Evolutionary conservation across 768 basidiomycete genomes (phyloP).

Genomic region (Trametes meyenii): DNA sequence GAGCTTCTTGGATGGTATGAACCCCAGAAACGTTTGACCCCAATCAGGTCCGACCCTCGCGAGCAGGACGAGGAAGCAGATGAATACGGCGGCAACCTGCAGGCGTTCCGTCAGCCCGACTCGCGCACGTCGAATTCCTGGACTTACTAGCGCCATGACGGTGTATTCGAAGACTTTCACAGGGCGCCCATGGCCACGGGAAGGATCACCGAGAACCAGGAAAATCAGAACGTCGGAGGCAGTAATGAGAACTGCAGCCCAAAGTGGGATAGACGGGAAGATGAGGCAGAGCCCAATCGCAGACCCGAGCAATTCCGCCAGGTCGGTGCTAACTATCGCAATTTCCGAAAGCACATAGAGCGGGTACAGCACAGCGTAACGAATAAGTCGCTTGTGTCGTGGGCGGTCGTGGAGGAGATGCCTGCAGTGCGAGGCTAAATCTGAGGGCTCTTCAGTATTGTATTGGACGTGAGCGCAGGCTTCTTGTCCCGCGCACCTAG

Average conservation of each 20-base stretch:
- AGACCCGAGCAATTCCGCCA: slow-evolving; percentile 61
- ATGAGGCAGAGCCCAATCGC: slow-evolving; percentile 60
- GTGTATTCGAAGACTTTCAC: slow-evolving; percentile 68
- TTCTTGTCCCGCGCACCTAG: slow-evolving; percentile 51
- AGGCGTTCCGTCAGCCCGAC: background rate
- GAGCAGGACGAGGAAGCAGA: slow-evolving; percentile 78
- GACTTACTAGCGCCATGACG: slow-evolving; percentile 60
- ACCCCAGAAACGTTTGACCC: slow-evolving; percentile 74
- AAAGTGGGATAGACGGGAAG: slow-evolving; percentile 52
- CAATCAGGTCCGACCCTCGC: slow-evolving; percentile 70
- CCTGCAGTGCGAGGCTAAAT: slow-evolving; percentile 51
- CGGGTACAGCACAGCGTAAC: slow-evolving; percentile 46
- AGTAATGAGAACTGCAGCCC: slow-evolving; percentile 51
- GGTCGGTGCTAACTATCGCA: slow-evolving; percentile 57
- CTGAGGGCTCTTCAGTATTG: slow-evolving; percentile 27
- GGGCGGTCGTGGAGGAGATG: slow-evolving; percentile 46
- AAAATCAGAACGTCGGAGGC: slow-evolving; percentile 55
- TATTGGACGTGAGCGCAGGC: background rate
- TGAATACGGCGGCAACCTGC: slow-evolving; percentile 53
- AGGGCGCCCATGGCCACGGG: slow-evolving; percentile 53
- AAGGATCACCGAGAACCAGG: slow-evolving; percentile 69
- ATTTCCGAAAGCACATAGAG: slow-evolving; percentile 48
- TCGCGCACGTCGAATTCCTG: too few relatives aligned
- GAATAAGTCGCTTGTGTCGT: slow-evolving; percentile 38
- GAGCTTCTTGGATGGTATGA: slow-evolving; percentile 67